These are phyloP conservation scores for Alternaria consortialis DNA, from an alignment of 2,329 filamentous ascomycete genomes.

Conservation along the genomic window DNA sequence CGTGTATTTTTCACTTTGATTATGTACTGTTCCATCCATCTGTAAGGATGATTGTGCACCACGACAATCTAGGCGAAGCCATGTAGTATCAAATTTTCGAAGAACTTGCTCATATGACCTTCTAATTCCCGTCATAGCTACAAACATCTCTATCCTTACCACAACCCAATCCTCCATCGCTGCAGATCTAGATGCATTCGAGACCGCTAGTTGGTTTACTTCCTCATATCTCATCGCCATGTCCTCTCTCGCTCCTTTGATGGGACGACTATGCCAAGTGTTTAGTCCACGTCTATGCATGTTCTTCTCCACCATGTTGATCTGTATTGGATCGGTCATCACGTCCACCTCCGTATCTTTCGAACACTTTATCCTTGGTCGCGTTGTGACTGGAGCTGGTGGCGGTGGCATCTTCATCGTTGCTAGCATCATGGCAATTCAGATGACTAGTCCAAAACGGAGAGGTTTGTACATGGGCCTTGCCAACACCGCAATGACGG, in stretches of 20 bases:
- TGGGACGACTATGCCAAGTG: constrained; percentile 76
- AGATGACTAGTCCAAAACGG: constrained; percentile 71
- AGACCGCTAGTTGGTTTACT: constrained; percentile 80
- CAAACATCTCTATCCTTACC: constrained; percentile 82
- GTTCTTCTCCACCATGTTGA: constrained; percentile 65
- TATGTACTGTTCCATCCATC: neutral
- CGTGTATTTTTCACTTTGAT: neutral
- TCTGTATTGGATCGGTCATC: constrained; percentile 71
- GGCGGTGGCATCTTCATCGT: constrained; percentile 77
- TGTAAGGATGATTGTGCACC: neutral
- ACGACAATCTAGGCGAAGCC: neutral
- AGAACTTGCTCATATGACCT: constrained; percentile 11
- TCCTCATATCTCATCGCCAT: constrained; percentile 71
- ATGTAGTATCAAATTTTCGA: constrained; percentile 17
- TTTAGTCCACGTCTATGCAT: constrained; percentile 75
- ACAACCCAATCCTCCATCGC: constrained; percentile 83
- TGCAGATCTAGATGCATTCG: constrained; percentile 76
- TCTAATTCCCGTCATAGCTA: constrained; percentile 50
- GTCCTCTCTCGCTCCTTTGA: constrained; percentile 70
- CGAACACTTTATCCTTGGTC: constrained; percentile 71
- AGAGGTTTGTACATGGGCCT: constrained; percentile 78
- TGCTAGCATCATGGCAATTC: constrained; percentile 78
- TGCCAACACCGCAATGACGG: constrained; percentile 76
- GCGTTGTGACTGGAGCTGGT: constrained; percentile 73
- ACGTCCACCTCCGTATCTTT: constrained; percentile 69